phyloP scores from a whole-genome alignment of 1,284 basidiomycete genomes.

The Gymnopus androsaceus region DNA sequence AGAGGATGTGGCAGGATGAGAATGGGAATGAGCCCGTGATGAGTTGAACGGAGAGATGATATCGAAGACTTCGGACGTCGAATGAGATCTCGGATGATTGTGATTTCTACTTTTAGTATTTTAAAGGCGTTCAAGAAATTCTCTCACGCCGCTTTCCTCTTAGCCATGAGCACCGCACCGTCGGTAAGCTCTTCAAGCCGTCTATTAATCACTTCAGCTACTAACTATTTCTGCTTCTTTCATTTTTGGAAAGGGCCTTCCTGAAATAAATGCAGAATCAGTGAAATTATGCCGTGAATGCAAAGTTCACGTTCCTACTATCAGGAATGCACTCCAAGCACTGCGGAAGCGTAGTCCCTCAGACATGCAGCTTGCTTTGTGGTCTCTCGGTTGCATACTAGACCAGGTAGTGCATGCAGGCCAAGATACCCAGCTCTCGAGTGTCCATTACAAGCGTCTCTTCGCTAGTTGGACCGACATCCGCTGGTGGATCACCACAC shows the following conservation, averaged over 20 bases:
- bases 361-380: background rate
- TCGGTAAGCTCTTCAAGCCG: too few relatives aligned
- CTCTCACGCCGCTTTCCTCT: too few relatives aligned
- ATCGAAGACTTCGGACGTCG: constrained; percentile 71
- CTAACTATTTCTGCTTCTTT: too few relatives aligned
- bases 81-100: too few relatives aligned
- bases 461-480: background rate
- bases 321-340: background rate
- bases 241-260: too few relatives aligned
- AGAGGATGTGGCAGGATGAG: constrained; percentile 18
- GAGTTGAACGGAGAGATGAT: constrained; percentile 46
- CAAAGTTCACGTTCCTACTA: background rate
- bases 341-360: background rate
- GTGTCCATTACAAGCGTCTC: background rate
- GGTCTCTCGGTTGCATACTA: background rate
- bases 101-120: too few relatives aligned
- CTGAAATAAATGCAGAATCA: background rate
- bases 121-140: too few relatives aligned
- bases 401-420: background rate
- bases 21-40: constrained; percentile 25
- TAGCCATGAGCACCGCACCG: too few relatives aligned
- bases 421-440: background rate
- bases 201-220: too few relatives aligned
- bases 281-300: background rate
- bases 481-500: background rate